Conservation (phyloP, 441 rosid genomes). For the Brassica balearica region DNA sequence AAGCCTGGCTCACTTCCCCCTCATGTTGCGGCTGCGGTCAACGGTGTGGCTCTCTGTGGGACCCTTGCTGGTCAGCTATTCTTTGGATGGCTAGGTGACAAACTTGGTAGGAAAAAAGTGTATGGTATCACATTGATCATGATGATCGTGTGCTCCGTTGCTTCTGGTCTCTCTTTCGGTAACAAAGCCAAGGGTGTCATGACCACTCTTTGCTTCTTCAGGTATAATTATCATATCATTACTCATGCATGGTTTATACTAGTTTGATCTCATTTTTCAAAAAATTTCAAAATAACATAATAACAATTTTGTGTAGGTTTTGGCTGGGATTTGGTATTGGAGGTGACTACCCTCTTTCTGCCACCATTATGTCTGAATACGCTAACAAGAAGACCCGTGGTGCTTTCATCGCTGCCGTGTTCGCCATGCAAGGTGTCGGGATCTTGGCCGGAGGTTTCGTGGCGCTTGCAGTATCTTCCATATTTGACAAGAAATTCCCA, state of each 20-base stretch:
- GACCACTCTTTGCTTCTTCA: constrained; percentile 33
- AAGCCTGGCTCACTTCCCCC: constrained; percentile 63
- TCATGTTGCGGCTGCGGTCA: constrained; percentile 55
- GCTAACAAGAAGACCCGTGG: constrained; percentile 34
- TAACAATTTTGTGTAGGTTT: constrained; percentile 42
- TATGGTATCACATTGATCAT: constrained; percentile 29
- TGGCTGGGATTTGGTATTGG: constrained; percentile 87
- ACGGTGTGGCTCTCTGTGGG: constrained; percentile 57
- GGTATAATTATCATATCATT: not conserved
- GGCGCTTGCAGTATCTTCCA: constrained; percentile 1
- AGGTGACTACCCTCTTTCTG: constrained; percentile 75
- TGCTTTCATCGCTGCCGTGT: constrained; percentile 53
- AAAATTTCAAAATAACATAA: too few species aligned
- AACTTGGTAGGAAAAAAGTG: constrained; percentile 18
- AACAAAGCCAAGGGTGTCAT: constrained; percentile 41
- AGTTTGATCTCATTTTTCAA: too few species aligned
- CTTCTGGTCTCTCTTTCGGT: constrained; percentile 32
- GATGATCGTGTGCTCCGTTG: constrained; percentile 26
- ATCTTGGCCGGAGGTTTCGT: constrained; percentile 67
- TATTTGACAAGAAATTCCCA: constrained; percentile 32
- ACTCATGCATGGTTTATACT: too few species aligned
- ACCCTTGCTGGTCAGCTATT: constrained; percentile 65
- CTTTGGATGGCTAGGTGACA: constrained; percentile 36
- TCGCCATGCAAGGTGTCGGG: constrained; percentile 84
- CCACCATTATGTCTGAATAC: constrained; percentile 64